Percentiles rank a stretch among this genome's conserved stretches.
Conservation (phyloP, 768 basidiomycete species). For the Dacryopinax primogenitus region DNA sequence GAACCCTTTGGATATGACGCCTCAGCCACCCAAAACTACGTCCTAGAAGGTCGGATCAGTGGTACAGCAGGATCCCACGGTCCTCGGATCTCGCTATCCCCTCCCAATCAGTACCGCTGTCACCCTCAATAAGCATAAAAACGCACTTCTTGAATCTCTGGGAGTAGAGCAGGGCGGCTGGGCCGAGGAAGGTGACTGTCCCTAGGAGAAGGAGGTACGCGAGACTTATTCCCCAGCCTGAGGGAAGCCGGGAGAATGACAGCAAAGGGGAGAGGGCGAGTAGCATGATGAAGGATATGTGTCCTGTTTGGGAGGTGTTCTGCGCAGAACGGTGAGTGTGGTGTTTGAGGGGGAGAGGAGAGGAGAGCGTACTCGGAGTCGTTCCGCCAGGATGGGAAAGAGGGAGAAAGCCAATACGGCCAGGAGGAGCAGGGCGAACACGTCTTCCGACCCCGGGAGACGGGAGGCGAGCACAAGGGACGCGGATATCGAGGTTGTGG, state of each 20-base stretch:
- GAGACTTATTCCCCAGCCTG: neutral
- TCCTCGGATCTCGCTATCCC: slow-evolving; percentile 73
- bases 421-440: slow-evolving; percentile 79
- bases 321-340: slow-evolving; percentile 10
- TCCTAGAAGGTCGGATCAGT: slow-evolving; percentile 10
- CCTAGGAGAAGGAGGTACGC: neutral
- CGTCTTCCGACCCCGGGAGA: slow-evolving; percentile 64
- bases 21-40: neutral
- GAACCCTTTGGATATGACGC: neutral
- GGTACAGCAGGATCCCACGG: slow-evolving; percentile 85
- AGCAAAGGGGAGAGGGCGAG: slow-evolving; percentile 42
- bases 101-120: slow-evolving; percentile 15
- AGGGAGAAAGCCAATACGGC: slow-evolving; percentile 73
- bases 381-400: slow-evolving; percentile 64
- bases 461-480: slow-evolving; percentile 90
- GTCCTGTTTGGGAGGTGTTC: slow-evolving; percentile 34
- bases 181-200: slow-evolving; percentile 55
- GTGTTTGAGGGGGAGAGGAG: slow-evolving; percentile 28
- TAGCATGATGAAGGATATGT: slow-evolving; percentile 40
- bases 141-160: slow-evolving; percentile 78
- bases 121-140: slow-evolving; percentile 8
- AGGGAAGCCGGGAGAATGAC: slow-evolving; percentile 36
- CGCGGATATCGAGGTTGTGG: slow-evolving; percentile 68
- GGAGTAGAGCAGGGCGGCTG: slow-evolving; percentile 66
- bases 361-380: slow-evolving; percentile 23